phyloP scores from a whole-genome alignment of 305 asterid species.

The Fraxinus latifolia region DNA sequence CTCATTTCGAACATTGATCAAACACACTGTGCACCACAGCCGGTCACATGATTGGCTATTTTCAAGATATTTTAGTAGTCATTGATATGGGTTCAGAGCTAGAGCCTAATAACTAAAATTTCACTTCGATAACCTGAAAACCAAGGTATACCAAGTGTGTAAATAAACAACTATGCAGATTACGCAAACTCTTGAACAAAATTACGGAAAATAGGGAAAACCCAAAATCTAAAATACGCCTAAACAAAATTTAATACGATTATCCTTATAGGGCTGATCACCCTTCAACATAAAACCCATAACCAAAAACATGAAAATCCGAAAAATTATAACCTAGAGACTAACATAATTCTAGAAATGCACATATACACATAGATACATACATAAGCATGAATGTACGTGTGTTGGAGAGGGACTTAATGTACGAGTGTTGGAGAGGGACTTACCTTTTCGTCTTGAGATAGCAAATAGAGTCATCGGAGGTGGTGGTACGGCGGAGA shows the following conservation, averaged over 20 bases:
- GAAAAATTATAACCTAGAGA: conserved; percentile 1
- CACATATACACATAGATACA: background rate
- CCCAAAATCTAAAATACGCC: background rate
- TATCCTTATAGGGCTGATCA: conserved; percentile 26
- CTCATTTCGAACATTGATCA: conserved; percentile 23
- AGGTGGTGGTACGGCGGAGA: conserved; percentile 28
- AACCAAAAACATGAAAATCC: conserved; percentile 9
- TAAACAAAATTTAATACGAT: conserved; percentile 22
- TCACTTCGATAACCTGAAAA: conserved; percentile 19
- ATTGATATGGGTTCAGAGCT: conserved; percentile 4
- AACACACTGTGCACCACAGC: background rate
- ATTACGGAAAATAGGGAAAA: conserved; percentile 19
- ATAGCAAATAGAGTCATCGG: conserved; percentile 18
- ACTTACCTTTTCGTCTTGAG: conserved; percentile 28
- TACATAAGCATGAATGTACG: background rate
- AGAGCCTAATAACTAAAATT: background rate
- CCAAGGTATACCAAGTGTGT: conserved; percentile 13
- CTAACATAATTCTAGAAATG: conserved; percentile 17
- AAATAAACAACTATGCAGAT: conserved; percentile 6
- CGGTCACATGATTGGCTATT: conserved; percentile 18
- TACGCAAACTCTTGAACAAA: background rate
- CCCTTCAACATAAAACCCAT: conserved; percentile 19
- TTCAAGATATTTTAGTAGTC: background rate
- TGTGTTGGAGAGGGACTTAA: conserved; percentile 23
- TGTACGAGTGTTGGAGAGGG: background rate